phyloP scores from a whole-genome alignment of 2,329 filamentous ascomycete species.

The Penicillium aurantiogriseum region DNA sequence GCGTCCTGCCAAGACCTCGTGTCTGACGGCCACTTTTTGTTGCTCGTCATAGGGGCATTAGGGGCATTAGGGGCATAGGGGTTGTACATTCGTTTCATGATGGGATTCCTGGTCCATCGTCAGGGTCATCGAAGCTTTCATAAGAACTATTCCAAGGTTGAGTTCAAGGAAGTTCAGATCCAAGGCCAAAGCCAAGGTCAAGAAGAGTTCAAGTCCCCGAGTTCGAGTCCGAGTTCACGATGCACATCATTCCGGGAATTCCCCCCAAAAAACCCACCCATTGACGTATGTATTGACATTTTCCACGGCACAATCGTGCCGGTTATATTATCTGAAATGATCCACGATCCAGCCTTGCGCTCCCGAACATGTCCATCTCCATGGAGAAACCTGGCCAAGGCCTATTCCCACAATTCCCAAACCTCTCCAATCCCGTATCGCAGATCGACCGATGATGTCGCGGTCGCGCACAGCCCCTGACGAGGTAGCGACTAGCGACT shows the following conservation, averaged over 20 bases:
- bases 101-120: background rate
- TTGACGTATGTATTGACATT: background rate
- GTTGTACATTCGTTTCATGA: background rate
- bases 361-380: background rate
- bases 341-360: constrained; percentile 1
- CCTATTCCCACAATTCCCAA: background rate
- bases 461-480: constrained; percentile 15
- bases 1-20: constrained; percentile 3
- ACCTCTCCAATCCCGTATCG: constrained; percentile 4
- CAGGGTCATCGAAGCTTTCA: background rate
- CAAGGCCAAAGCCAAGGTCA: no score
- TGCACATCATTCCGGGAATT: background rate
- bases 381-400: background rate
- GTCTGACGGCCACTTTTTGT: background rate
- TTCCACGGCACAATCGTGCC: constrained; percentile 4
- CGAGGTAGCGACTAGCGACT: background rate
- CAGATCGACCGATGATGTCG: constrained; percentile 9
- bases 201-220: background rate
- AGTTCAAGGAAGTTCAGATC: background rate
- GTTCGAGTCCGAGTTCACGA: background rate
- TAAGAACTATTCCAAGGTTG: background rate
- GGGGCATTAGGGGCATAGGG: background rate
- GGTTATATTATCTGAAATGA: constrained; percentile 1
- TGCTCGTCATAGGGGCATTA: background rate
- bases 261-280: background rate